Evolutionary conservation across 768 basidiomycete genomes (phyloP), one percentile per base, ranked within the genome.

Genomic region (Phlebiopsis gigantea): DNA sequence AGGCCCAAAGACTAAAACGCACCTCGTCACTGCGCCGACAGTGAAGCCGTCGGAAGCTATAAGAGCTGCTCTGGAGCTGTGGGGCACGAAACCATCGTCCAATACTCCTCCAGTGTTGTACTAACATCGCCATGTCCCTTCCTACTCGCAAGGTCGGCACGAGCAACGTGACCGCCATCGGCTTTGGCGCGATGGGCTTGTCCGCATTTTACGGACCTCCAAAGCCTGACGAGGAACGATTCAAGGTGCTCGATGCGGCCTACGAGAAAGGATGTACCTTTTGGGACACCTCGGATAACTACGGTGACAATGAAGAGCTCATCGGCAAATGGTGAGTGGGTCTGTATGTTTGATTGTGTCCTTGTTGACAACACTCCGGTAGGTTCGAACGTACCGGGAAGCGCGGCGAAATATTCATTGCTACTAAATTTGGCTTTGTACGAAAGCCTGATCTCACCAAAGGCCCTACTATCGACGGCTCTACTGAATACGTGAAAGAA

Each of bases 111-210:
- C 31, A 34, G 31, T 34, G 14, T 14, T 6, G 31, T 34, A 14
- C 31, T 7, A 34, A 14, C 12, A 39, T 39, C 14, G 17, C 2
- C 17, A 39, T 39, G 34, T 4, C 28, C 28, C 69, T 69, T 57
- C 74, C 69, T 24, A 73, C 70, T 56, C 76, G 75, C 55, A 77
- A 70, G 53, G 75, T 87, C 24, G 81, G 79, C 24, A 65, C 71
- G 14, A 65, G 70, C 25, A 55, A 71, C 12, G 77, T 83, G n/a
- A 71, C 76, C 6, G 77, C 77, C 21, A 74, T 87, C 10, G 84
- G 84, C 1, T 84, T 80, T 56, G 85, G 85, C 5, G 69, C 76
- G 6, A 85, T 85, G 84, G 83, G 81, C 5, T 62, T 85, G 10
- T 77, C 77, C 14, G 72, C 69, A 0, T 72, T 65, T 44, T 83